Conservation (phyloP, 208 protist genomes). For the Zelonia costaricensis region DNA sequence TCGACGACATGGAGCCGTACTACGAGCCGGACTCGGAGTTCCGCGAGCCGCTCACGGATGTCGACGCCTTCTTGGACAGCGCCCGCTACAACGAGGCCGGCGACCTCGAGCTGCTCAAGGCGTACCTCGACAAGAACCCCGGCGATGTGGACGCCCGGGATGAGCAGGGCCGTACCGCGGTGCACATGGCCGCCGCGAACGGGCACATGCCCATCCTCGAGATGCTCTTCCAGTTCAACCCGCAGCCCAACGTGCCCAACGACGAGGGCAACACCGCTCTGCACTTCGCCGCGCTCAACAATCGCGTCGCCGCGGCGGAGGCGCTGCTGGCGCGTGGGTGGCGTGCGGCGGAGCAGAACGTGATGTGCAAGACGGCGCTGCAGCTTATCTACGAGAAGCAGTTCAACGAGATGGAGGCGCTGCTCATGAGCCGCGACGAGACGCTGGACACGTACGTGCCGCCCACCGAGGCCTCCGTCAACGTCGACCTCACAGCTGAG, state of each 20-base stretch:
- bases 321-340: constrained; percentile 66
- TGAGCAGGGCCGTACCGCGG: constrained; percentile 74
- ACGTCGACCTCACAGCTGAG: constrained; percentile 18
- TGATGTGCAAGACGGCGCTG: constrained; percentile 63
- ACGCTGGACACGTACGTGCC: constrained; percentile 59
- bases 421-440: constrained; percentile 75
- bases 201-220: constrained; percentile 76
- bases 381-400: constrained; percentile 82
- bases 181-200: constrained; percentile 89
- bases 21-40: constrained; percentile 48
- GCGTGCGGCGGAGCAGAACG: constrained; percentile 53
- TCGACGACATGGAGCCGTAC: constrained; percentile 24
- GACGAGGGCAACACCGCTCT: constrained; percentile 87
- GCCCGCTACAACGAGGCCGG: constrained; percentile 85
- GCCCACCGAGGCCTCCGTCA: constrained; percentile 18
- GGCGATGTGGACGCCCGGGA: constrained; percentile 62
- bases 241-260: constrained; percentile 67
- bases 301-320: constrained; percentile 61
- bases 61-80: constrained; percentile 82
- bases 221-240: constrained; percentile 66
- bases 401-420: constrained; percentile 82
- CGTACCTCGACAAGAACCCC: constrained; percentile 55
- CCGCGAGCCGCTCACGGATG: constrained; percentile 50
- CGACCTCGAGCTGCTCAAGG: constrained; percentile 46
- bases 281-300: constrained; percentile 90